Evolutionary conservation across 805 yeast species (phyloP), one percentile per base, ranked within the genome.

Genomic region (Ascoidea asiatica): DNA sequence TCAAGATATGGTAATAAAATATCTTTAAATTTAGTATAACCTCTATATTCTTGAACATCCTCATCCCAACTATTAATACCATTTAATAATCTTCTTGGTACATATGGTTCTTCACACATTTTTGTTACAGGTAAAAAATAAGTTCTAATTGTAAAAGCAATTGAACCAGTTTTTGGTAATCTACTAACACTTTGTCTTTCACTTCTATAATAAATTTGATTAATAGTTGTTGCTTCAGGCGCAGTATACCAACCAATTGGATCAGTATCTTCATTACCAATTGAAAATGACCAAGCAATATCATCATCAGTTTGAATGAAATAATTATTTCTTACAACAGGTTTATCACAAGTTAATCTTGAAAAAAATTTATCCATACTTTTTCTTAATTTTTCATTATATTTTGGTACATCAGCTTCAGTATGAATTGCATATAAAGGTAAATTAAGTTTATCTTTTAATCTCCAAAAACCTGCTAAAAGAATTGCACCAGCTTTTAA

Each of bases 401-500:
- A 79, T 53, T 78, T 74, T 11, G 86, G 86, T 37, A 80, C 86
- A 52, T 77, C 81, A 21, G 84, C 86, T 39, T 72, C 62, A 7
- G 79, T 74, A 56, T 80, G 87, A 48, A 79, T 79, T 20, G 66
- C 68, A 37, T 70, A 62, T 39, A 79, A 59, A 17, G 81, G 77
- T 59, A 72, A 59, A 45, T 74, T 68, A 29, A 72, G 54, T 56
- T 80, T 80, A 53, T 80, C 86, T 44, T 61, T 67, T 38, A 80
- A 66, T 54, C 83, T 65, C 86, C 86, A 79, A 57, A 79, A 80
- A 0, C 81, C 86, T 3, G 87, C 80, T 40, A 79, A 64, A 53
- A 76, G 63, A 42, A 79, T 75, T 4, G 81, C 73, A 2, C 84
- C 87, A 22, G 74, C 79, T 52, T 70, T 72, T 44, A 79, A 62